Conservation (phyloP, 306 rosid genomes). For the Myrica gale region DNA sequence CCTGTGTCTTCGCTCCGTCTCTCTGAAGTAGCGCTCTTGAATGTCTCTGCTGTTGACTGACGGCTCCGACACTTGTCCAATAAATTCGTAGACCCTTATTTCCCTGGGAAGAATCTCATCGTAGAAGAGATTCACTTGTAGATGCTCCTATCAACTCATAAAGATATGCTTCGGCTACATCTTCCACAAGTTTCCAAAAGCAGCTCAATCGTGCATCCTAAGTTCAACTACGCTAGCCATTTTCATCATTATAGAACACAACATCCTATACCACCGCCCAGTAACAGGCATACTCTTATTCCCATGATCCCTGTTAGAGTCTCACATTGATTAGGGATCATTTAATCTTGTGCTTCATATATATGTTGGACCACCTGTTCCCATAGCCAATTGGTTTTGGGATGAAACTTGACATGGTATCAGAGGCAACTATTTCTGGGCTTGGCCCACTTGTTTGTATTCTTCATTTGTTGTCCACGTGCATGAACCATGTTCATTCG, state of each 20-base stretch:
- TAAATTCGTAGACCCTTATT: neutral
- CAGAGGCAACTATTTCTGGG: no score
- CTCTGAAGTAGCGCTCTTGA: no score
- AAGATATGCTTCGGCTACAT: conserved; percentile 21
- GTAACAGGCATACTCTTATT: neutral
- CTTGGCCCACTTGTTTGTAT: no score
- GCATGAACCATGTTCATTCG: no score
- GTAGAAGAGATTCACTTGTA: neutral
- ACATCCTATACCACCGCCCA: neutral
- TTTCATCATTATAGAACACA: neutral
- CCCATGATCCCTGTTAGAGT: no score
- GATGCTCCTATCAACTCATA: neutral
- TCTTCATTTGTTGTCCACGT: no score
- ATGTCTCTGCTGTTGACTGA: neutral
- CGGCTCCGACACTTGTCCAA: neutral
- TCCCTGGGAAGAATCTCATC: neutral
- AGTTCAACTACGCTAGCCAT: neutral
- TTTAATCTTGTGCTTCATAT: no score
- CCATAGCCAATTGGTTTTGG: no score
- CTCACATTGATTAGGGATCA: no score
- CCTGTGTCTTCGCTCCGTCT: no score
- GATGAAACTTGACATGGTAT: no score
- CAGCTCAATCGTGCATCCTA: conserved; percentile 15
- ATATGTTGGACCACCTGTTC: no score
- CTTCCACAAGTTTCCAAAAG: conserved; percentile 13